Conservation (phyloP, 345 rosid genomes). For the Arabidopsis suecica region DNA sequence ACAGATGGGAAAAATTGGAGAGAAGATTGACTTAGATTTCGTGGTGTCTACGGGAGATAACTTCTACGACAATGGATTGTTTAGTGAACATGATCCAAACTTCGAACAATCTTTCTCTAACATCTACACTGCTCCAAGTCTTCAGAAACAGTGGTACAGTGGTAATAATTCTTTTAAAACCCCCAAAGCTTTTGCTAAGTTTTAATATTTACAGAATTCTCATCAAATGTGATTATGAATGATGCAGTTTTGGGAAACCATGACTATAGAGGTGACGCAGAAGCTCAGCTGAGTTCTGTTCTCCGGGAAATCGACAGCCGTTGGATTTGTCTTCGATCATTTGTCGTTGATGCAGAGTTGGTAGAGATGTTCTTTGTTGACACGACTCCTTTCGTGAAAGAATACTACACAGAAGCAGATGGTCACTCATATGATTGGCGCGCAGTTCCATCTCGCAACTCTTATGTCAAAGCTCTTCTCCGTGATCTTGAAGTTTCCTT, state of each 20-base stretch:
- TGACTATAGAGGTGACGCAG: slow-evolving; percentile 76
- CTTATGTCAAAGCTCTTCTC: slow-evolving; percentile 49
- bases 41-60: slow-evolving; percentile 91
- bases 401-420: slow-evolving; percentile 57
- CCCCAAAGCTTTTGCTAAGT: not conserved
- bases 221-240: not conserved
- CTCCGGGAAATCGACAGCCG: slow-evolving; percentile 62
- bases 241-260: slow-evolving; percentile 72
- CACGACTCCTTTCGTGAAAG: slow-evolving; percentile 73
- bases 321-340: slow-evolving; percentile 80
- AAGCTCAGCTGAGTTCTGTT: slow-evolving; percentile 65
- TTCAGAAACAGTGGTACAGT: slow-evolving; percentile 83
- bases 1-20: slow-evolving; percentile 84
- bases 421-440: slow-evolving; percentile 71
- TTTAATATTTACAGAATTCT: not conserved
- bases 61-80: slow-evolving; percentile 79
- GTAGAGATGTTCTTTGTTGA: slow-evolving; percentile 75
- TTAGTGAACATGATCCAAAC: slow-evolving; percentile 53
- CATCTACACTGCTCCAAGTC: slow-evolving; percentile 70
- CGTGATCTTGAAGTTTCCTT: slow-evolving; percentile 58
- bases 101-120: slow-evolving; percentile 70
- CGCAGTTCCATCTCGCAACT: slow-evolving; percentile 57
- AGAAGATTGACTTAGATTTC: slow-evolving; percentile 63
- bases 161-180: slow-evolving; percentile 38
- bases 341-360: slow-evolving; percentile 61